phyloP scores from a whole-genome alignment of 768 basidiomycete species.

The Trametes cinnabarina region DNA sequence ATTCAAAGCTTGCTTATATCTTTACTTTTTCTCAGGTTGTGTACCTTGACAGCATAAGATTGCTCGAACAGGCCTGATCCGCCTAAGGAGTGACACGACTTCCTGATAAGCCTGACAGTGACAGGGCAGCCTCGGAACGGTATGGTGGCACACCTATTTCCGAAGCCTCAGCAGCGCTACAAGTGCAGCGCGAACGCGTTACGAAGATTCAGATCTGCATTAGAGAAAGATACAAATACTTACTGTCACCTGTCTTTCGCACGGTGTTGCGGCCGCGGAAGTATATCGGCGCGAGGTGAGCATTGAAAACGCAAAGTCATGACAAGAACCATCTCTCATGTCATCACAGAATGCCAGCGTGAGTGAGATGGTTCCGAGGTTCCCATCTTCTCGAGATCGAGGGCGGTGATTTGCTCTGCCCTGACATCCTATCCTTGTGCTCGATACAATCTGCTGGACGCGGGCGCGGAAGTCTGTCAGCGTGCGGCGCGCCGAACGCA shows the following conservation, averaged over 20 bases:
- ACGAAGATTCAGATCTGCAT: neutral
- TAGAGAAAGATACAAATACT: neutral
- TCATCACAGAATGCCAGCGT: neutral
- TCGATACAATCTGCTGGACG: constrained; percentile 2
- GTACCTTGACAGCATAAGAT: neutral
- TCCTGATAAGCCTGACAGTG: neutral
- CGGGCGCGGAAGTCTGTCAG: constrained; percentile 10
- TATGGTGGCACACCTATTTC: neutral
- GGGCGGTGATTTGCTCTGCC: neutral
- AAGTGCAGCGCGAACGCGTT: neutral
- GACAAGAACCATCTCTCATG: neutral
- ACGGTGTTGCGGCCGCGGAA: constrained; percentile 5
- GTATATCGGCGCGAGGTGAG: constrained; percentile 1
- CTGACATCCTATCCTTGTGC: constrained; percentile 1
- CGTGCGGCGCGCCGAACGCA: constrained; percentile 4
- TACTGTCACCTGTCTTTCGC: neutral
- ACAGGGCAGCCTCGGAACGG: neutral
- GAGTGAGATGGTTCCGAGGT: neutral
- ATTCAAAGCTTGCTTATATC: too few species aligned
- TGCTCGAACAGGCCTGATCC: neutral
- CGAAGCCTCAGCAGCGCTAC: too few species aligned
- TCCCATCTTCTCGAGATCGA: constrained; percentile 7
- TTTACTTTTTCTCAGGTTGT: neutral
- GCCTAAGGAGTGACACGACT: neutral
- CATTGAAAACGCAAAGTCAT: neutral